phyloP scores from a whole-genome alignment of 257 asterid genomes.

The Ballota nigra region DNA sequence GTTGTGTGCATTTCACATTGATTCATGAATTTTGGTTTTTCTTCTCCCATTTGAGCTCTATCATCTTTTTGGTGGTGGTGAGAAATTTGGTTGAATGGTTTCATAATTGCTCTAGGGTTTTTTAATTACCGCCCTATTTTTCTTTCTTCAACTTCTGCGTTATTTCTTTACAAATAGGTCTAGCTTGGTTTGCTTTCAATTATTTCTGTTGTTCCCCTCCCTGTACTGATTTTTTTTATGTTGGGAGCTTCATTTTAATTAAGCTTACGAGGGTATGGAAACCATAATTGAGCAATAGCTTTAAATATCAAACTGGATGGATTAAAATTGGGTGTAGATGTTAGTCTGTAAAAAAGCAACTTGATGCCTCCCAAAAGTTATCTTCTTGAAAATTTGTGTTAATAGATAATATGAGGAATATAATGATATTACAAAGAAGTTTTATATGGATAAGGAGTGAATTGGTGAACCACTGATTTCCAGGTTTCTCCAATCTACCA shows the following conservation, averaged over 20 bases:
- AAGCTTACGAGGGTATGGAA: background rate
- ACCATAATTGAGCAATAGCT: too few relatives aligned
- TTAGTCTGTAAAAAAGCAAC: too few relatives aligned
- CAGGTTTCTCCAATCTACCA: background rate
- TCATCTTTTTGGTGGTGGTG: background rate
- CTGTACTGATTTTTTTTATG: background rate
- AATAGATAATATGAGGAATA: background rate
- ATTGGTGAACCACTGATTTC: background rate
- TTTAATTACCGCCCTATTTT: background rate
- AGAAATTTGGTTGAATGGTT: background rate
- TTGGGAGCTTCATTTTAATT: background rate
- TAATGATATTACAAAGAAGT: background rate
- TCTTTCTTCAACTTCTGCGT: background rate
- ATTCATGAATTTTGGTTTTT: background rate
- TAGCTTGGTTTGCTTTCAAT: background rate
- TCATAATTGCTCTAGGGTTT: conserved; percentile 18
- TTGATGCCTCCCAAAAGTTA: too few relatives aligned
- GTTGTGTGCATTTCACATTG: background rate
- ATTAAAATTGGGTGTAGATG: too few relatives aligned
- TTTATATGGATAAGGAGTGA: background rate
- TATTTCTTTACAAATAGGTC: background rate
- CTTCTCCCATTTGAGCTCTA: background rate
- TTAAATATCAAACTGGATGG: too few relatives aligned
- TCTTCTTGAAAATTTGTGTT: background rate
- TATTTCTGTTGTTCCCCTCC: background rate